A percentile compares a stretch with the other conserved stretches of the same genome.
Evolutionary conservation across 176 grass and related monocot species (phyloP).

Genomic region (Rhynchospora breviuscula): DNA sequence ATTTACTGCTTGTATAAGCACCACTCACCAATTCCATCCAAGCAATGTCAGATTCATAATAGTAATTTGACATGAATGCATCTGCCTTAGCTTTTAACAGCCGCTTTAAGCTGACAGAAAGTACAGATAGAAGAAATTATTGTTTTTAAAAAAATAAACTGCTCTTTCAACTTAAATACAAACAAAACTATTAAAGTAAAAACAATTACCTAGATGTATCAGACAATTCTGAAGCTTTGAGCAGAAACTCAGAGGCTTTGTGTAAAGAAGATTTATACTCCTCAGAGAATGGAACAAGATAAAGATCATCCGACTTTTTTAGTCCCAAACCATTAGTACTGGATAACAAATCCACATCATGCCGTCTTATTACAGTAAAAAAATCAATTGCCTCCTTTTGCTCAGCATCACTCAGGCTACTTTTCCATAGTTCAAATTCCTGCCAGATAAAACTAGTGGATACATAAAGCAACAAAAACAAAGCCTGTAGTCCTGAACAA

Average conservation of each 20-base stretch:
- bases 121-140: conserved; percentile 9
- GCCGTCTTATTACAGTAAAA: conserved; percentile 72
- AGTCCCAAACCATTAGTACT: conserved; percentile 21
- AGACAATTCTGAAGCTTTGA: conserved; percentile 61
- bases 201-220: conserved; percentile 67
- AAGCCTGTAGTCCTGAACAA: too few species aligned
- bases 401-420: conserved; percentile 39
- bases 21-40: conserved; percentile 92
- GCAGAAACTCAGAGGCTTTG: conserved; percentile 63
- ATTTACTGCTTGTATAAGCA: neutral
- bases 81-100: conserved; percentile 79
- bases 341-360: conserved; percentile 28
- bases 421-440: conserved; percentile 94
- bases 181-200: neutral
- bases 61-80: conserved; percentile 91
- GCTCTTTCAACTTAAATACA: neutral
- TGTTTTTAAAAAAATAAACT: conserved; percentile 6
- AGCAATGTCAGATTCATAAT: conserved; percentile 95
- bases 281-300: conserved; percentile 68
- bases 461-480: neutral
- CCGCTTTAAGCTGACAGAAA: conserved; percentile 64
- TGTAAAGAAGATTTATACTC: conserved; percentile 66
- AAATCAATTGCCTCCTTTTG: conserved; percentile 74
- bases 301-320: conserved; percentile 64
- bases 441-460: conserved; percentile 28